Base-by-base conservation (phyloP, 495 filamentous ascomycete genomes). In the Neurospora sublineolata region DNA sequence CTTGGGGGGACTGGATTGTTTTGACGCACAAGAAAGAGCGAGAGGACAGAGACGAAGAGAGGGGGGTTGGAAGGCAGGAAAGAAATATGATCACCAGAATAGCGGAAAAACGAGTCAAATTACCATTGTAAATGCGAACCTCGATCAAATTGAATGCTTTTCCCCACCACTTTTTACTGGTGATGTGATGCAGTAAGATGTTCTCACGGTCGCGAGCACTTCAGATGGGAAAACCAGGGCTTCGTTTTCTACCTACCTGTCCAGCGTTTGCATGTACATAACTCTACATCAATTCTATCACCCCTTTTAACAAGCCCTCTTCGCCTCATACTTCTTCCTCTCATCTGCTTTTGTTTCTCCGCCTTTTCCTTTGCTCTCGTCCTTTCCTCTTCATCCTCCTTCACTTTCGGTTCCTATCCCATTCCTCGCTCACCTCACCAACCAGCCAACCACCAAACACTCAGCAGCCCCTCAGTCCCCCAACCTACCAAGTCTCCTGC, bases 401-500 rank as follows among this genome's bases (percentile, higher is more conserved):
- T 14, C 14, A 16, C 39, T 16, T 40, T 40, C 4, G 39, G 14
- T 40, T 40, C 39, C 14, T 14, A 18, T 40, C 39, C 39, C 39
- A 40, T 40, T 40, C 14, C 39, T 16, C 39, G 39, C 39, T 40
- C 39, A 16, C 39, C 39, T 40, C 39, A n/a, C 40, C 40, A 42
- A 9, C 40, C 40, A 42, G 18, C 40, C 41, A 42, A 9, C 7
- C 20, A 20, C n/a, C 44, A 52, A 52, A 44, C 42, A n/a, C 42
- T n/a, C 18, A 46, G n/a, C 46, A 30, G 27, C 11, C 11, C 11
- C 5, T 58, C 10, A 12, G 2, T 27, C 20, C 23, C 4, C 20
- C 4, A 30, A 30, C 52, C 23, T 74, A 86, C 84, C 83, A 85
- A 16, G 81, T 81, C 72, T 86, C 84, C 75, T 86, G 82, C 83